These are phyloP conservation scores for Mycena vulgaris DNA, from an alignment of 768 basidiomycete genomes.

Conservation along the genomic window DNA sequence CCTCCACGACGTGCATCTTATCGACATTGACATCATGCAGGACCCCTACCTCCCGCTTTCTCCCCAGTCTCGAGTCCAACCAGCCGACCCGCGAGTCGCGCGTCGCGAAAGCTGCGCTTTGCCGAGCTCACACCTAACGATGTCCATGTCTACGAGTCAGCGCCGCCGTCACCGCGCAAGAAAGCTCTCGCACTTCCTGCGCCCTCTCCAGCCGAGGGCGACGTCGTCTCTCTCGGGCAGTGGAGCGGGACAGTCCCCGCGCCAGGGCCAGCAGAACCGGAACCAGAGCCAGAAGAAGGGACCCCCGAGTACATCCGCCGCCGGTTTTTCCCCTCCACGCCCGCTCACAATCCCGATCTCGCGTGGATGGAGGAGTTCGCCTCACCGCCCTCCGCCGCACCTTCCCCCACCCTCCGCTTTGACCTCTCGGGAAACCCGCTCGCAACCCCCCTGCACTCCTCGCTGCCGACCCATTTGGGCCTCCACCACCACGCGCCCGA, in stretches of 20 bases:
- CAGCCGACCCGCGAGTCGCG: slow-evolving; percentile 72
- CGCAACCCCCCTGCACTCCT: slow-evolving; percentile 64
- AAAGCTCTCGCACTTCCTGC: slow-evolving; percentile 73
- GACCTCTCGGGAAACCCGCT: slow-evolving; percentile 84
- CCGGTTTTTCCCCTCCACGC: slow-evolving; percentile 84
- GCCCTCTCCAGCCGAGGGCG: slow-evolving; percentile 55
- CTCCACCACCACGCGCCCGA: slow-evolving; percentile 93
- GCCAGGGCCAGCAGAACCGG: background rate
- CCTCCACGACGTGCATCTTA: slow-evolving; percentile 20
- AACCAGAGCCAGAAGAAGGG: slow-evolving; percentile 70
- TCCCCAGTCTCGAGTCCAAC: slow-evolving; percentile 50
- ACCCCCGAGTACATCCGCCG: slow-evolving; percentile 88
- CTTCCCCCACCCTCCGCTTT: slow-evolving; percentile 72
- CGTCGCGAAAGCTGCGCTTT: slow-evolving; percentile 77
- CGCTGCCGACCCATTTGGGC: slow-evolving; percentile 87
- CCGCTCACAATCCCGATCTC: slow-evolving; percentile 79
- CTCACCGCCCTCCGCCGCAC: slow-evolving; percentile 42
- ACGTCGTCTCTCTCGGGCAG: slow-evolving; percentile 58
- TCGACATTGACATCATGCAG: slow-evolving; percentile 45
- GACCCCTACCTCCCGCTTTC: slow-evolving; percentile 62
- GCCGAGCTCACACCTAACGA: slow-evolving; percentile 82
- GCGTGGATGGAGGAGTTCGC: slow-evolving; percentile 78
- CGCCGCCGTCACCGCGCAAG: slow-evolving; percentile 81
- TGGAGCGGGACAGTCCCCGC: background rate
- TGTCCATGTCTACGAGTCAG: slow-evolving; percentile 88